A percentile compares a stretch with the other conserved stretches of the same genome.
phyloP scores from a whole-genome alignment of 805 yeast species.

The Starmerella davenportii region DNA sequence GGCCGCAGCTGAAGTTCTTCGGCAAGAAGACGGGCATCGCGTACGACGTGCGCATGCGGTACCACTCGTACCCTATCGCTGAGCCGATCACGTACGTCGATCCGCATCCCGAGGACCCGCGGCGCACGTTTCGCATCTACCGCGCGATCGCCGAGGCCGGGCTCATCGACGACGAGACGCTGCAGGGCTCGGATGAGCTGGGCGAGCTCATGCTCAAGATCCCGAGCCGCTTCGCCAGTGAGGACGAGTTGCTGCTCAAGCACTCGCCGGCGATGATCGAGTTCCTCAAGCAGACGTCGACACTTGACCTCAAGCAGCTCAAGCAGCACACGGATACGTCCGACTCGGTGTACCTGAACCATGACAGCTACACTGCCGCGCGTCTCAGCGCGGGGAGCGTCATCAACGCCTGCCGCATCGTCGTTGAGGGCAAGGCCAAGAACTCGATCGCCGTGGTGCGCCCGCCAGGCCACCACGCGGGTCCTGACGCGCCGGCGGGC shows the following conservation, averaged over 20 bases:
- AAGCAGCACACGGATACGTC: conserved; percentile 75
- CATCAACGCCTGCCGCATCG: conserved; percentile 90
- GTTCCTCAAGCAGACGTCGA: conserved; percentile 54
- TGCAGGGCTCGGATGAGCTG: conserved; percentile 53
- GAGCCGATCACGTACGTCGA: conserved; percentile 86
- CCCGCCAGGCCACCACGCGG: conserved; percentile 99
- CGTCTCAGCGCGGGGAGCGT: conserved; percentile 91
- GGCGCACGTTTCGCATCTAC: conserved; percentile 85
- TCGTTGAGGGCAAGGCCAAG: conserved; percentile 78
- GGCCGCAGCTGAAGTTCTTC: conserved; percentile 51
- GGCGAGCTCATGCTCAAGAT: conserved; percentile 79
- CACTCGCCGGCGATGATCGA: conserved; percentile 68
- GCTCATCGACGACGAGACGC: conserved; percentile 56
- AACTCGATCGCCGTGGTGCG: conserved; percentile 88
- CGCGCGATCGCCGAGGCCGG: conserved; percentile 91
- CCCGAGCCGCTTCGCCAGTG: conserved; percentile 76
- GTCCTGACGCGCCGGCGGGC: conserved; percentile 93
- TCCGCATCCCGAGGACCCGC: conserved; percentile 98
- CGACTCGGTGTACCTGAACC: conserved; percentile 87
- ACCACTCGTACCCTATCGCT: conserved; percentile 86
- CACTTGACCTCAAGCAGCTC: conserved; percentile 60
- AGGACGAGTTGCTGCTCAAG: conserved; percentile 70
- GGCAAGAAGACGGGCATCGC: conserved; percentile 67
- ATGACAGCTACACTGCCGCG: conserved; percentile 74
- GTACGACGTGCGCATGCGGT: conserved; percentile 93